Evolutionary conservation across 345 rosid species (phyloP), one percentile per base, ranked within the genome.

Genomic region (Linum usitatissimum): DNA sequence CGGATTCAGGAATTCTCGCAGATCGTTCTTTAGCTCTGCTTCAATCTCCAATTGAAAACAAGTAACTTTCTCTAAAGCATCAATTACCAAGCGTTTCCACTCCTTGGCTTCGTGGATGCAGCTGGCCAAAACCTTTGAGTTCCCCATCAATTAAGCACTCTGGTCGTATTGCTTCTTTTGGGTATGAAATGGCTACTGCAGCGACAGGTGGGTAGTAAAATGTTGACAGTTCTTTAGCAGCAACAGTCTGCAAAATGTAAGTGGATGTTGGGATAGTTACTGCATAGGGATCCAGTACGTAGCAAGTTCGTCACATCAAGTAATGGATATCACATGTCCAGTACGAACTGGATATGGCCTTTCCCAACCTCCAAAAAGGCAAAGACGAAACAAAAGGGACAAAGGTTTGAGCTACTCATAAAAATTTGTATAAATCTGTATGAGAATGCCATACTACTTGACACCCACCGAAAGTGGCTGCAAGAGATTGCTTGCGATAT

Each of bases 101-200:
- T 64, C 96, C 94, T 81, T 93, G 99, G 64, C 90, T 93, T 62
- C 97, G 90, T 51, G 97, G 99, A 83, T 87, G 97, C 77, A 93
- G 70, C 73, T 88, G 97, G 59, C 99, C 99, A 67, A 90, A 94
- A 13, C 99, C 97, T 73, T 93, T 90, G 62, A 93, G 88, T 70
- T 90, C 90, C 70, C 89, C 87, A 67, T 86, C 96, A 63, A 86
- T 77, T 64, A 93, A 68, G 75, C 96, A 63, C 60, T 87, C 96
- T 36, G 71, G 62, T 54, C 85, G 82, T 72, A 94, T 82, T 71
- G 96, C 95, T 66, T 83, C 99, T 78, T 83, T 76, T 9, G 96
- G 93, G 72, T 94, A 94, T 59, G 97, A 86, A 71, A 94, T 31
- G 40, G 96, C 76, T 17, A 88, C 99, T 56, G 96, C 92, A 30